A percentile compares a stretch with the other conserved stretches of the same genome.
phyloP scores from a whole-genome alignment of 805 yeast genomes.

The Priceomyces castillae region DNA sequence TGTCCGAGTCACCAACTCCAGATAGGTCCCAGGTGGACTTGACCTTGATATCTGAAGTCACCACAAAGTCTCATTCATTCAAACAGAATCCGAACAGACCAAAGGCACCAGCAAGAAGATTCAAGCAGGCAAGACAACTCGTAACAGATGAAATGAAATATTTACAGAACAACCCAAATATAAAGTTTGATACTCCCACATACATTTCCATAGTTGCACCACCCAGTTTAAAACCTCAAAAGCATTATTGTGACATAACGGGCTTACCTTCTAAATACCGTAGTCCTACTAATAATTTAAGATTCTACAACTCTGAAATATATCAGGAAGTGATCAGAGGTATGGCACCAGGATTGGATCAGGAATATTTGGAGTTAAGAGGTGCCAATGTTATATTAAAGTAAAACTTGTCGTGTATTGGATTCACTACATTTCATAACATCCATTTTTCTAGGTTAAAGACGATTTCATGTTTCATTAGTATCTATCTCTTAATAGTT shows the following conservation, averaged over 20 bases:
- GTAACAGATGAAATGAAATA: conserved; percentile 76
- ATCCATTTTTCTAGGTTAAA: no score
- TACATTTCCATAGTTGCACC: conserved; percentile 76
- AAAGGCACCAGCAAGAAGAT: conserved; percentile 56
- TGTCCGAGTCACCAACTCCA: conserved; percentile 8
- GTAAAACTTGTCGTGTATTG: conserved; percentile 12
- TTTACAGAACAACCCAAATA: conserved; percentile 37
- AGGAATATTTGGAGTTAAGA: conserved; percentile 82
- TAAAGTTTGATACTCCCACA: conserved; percentile 55
- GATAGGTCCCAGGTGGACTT: conserved; percentile 16
- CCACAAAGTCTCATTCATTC: conserved; percentile 50
- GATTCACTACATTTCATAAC: background rate
- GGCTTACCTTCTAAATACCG: conserved; percentile 80
- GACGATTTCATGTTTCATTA: no score
- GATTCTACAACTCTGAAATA: conserved; percentile 82
- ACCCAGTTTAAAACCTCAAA: conserved; percentile 77
- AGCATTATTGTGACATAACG: conserved; percentile 89
- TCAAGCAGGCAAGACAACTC: conserved; percentile 72
- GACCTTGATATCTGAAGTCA: conserved; percentile 32
- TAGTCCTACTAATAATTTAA: conserved; percentile 67
- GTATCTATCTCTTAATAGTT: background rate
- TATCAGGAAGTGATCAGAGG: conserved; percentile 67
- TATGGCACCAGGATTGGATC: conserved; percentile 90
- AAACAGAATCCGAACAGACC: conserved; percentile 49
- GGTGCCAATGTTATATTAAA: conserved; percentile 85